Evolutionary conservation across 805 yeast species (phyloP).

Genomic region (Priceomyces medius): DNA sequence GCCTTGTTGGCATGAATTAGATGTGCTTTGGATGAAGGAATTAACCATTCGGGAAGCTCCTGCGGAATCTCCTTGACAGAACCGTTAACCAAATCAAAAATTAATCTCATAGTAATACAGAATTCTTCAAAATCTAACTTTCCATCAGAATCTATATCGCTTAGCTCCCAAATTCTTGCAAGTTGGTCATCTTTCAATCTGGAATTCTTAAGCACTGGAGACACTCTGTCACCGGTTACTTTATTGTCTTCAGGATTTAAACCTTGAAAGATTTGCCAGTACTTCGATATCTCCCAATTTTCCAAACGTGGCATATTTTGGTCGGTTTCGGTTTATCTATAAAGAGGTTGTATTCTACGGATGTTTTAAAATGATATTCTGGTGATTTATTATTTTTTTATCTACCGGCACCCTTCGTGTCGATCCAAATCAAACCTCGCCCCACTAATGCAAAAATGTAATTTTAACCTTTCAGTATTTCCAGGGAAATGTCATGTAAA

Average conservation of each 20-base stretch:
- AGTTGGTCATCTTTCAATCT: conserved; percentile 75
- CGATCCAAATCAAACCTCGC: not conserved
- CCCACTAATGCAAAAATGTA: too few relatives aligned
- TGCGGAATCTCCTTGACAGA: conserved; percentile 55
- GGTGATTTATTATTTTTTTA: not conserved
- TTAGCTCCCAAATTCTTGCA: conserved; percentile 83
- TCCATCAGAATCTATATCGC: conserved; percentile 93
- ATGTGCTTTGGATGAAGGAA: conserved; percentile 87
- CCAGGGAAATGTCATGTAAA: too few relatives aligned
- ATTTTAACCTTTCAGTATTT: too few relatives aligned
- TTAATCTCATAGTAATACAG: conserved; percentile 94
- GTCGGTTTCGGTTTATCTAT: too few relatives aligned
- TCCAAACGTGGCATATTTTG: conserved; percentile 70
- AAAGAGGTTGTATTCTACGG: too few relatives aligned
- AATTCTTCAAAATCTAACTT: conserved; percentile 94
- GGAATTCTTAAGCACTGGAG: conserved; percentile 85
- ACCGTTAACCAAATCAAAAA: conserved; percentile 87
- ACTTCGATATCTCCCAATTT: conserved; percentile 94
- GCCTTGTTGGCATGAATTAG: conserved; percentile 82
- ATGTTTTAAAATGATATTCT: too few relatives aligned
- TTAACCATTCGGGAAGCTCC: conserved; percentile 83
- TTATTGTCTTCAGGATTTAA: conserved; percentile 78
- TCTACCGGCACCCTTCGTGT: not conserved
- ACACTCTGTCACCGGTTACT: conserved; percentile 80
- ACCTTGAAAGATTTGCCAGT: conserved; percentile 96